Base-by-base conservation (phyloP, 2,329 filamentous ascomycete species). In the Macrophomina tecta region DNA sequence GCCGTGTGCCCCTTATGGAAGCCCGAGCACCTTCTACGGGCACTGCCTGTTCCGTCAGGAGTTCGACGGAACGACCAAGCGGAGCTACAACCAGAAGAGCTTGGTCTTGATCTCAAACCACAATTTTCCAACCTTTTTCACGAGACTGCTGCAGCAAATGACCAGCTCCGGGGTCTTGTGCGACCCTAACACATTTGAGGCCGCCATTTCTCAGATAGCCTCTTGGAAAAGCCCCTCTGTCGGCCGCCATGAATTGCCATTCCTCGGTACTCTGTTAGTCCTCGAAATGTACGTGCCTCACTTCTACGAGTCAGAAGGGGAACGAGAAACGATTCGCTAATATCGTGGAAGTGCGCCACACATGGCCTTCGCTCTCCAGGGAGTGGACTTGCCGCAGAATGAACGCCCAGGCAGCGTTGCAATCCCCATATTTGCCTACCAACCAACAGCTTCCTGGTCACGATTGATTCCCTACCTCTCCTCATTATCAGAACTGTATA, bases 21-120 rank as follows among this genome's bases (percentile, higher is more conserved):
- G 77, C 66, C 68, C 76, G 11, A 74, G 70, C 52, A 72, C 72
- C 16, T 74, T 81, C 65, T 76, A 78, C 64, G 78, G 72, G 34
- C 74, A 71, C 40, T 79, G 76, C 52, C 71, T 81, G 61, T 81
- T 81, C 61, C 78, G 79, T 52, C 79, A 80, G 67, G 78, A 80
- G 66, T 78, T 75, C 34, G 79, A 81, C 64, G 67, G 75, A 30
- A 75, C 74, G 1, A 80, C 79, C 73, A 81, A 81, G 69, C 72
- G 79, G 51, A 78, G 77, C 58, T 81, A 80, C 73, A 80, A 80
- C 63, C 79, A 81, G 62, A 73, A 78, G 65, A 77, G 75, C 8
- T 69, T 81, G 5, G 77, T 80, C 11, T 63, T 80, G n/a, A 71
- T 81, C 32, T 80, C 79, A 0, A 76, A 78, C 45, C 78, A 81